Evolutionary conservation across 495 filamentous ascomycete species (phyloP).

Genomic region (Podospora sp.): DNA sequence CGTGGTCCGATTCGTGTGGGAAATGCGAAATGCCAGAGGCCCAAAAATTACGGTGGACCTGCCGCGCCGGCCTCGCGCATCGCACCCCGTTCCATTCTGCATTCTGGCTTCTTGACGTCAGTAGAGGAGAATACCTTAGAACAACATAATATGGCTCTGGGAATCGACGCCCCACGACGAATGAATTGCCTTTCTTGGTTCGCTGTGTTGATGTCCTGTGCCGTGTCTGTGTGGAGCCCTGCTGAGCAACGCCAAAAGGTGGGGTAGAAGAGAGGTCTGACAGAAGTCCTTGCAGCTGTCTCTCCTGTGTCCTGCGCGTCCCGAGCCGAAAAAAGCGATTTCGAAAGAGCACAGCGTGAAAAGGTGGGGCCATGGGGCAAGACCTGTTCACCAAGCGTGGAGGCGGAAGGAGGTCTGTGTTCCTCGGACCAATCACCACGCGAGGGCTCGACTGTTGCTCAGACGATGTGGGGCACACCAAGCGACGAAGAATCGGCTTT

Average conservation of each 20-base stretch:
- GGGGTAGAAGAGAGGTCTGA: neutral
- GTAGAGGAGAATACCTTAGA: neutral
- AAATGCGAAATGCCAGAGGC: neutral
- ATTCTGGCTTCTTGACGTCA: neutral
- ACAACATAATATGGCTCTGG: neutral
- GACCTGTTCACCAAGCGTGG: neutral
- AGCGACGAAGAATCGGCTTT: neutral
- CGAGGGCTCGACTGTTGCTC: neutral
- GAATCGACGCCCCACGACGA: neutral
- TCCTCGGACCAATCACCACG: neutral
- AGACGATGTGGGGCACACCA: slow-evolving; percentile 8
- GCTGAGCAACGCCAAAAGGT: neutral
- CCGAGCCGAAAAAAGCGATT: neutral
- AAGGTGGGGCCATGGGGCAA: neutral
- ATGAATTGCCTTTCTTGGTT: neutral
- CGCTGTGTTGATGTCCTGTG: neutral
- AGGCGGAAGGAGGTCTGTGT: slow-evolving; percentile 7
- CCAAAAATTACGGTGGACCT: neutral
- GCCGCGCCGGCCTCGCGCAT: neutral
- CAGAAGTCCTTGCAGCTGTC: neutral
- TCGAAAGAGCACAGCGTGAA: neutral
- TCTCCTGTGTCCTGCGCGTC: slow-evolving; percentile 4
- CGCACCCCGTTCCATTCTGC: too few relatives aligned
- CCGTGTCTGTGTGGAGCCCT: neutral
- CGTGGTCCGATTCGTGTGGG: neutral